Evolutionary conservation across 441 rosid species (phyloP).

Genomic region (Brassica balearica): DNA sequence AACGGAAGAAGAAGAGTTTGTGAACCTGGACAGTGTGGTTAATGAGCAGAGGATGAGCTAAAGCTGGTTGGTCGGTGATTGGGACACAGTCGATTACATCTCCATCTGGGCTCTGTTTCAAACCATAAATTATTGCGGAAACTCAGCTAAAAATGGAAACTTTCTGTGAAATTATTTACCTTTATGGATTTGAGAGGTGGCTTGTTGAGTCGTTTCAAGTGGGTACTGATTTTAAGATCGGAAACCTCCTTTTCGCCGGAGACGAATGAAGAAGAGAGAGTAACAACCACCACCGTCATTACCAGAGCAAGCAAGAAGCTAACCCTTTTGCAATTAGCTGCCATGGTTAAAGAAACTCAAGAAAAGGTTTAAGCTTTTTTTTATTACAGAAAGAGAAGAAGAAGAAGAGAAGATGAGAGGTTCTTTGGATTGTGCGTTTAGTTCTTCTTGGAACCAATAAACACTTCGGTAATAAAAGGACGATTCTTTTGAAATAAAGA

Average conservation of each 20-base stretch:
- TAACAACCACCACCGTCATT: conserved; percentile 28
- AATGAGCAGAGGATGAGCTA: conserved; percentile 55
- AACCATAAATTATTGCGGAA: background rate
- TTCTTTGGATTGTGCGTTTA: conserved; percentile 40
- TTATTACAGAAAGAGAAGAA: conserved; percentile 16
- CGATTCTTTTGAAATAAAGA: conserved; percentile 7
- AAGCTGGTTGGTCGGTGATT: conserved; percentile 58
- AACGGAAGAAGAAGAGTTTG: background rate
- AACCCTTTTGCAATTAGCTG: conserved; percentile 8
- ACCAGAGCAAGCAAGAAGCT: conserved; percentile 35
- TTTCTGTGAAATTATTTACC: conserved; percentile 35
- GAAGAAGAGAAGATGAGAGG: background rate
- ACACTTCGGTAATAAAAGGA: conserved; percentile 4
- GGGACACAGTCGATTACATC: conserved; percentile 63
- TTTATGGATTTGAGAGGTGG: conserved; percentile 61
- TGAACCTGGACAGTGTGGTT: conserved; percentile 64
- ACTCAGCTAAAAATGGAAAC: conserved; percentile 13
- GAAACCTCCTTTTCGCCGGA: conserved; percentile 27
- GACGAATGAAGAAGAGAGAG: conserved; percentile 30
- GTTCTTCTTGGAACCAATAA: conserved; percentile 28
- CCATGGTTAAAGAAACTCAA: conserved; percentile 37
- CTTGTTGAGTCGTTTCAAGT: conserved; percentile 59
- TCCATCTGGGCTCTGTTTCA: conserved; percentile 66
- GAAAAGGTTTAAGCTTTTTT: conserved; percentile 38
- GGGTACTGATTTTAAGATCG: conserved; percentile 58